Conservation (phyloP, 176 grass and related monocot species). For the Phragmites australis region DNA sequence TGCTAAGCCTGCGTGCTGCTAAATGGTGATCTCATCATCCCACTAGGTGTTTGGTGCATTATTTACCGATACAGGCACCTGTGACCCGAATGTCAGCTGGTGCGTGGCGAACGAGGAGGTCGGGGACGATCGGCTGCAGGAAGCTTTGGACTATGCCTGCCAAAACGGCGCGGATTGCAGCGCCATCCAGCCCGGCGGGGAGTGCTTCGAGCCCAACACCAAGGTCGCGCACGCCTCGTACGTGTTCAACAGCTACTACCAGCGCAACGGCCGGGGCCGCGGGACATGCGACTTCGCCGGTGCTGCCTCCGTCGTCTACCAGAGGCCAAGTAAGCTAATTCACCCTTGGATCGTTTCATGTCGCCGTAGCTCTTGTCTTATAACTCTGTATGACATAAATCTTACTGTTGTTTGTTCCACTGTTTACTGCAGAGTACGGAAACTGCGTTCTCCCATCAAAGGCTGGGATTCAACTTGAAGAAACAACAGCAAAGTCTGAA, state of each 20-base stretch:
- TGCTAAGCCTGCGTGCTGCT: too few relatives aligned
- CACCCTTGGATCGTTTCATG: background rate
- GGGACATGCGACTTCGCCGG: conserved; percentile 48
- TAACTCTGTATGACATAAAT: too few relatives aligned
- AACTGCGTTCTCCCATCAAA: too few relatives aligned
- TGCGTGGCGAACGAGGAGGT: too few relatives aligned
- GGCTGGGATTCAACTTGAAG: background rate
- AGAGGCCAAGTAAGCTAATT: background rate
- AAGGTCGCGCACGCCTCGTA: conserved; percentile 44
- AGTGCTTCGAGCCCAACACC: conserved; percentile 54
- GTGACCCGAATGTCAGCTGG: too few relatives aligned
- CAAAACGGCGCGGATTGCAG: conserved; percentile 54
- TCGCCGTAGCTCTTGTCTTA: background rate
- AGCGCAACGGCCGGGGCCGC: background rate
- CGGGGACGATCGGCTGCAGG: conserved; percentile 40
- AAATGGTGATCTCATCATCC: too few relatives aligned
- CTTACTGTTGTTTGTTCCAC: too few relatives aligned
- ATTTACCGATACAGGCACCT: too few relatives aligned
- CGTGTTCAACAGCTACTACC: conserved; percentile 50
- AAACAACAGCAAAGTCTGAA: background rate
- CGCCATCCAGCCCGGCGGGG: conserved; percentile 43
- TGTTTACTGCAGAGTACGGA: too few relatives aligned
- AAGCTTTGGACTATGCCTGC: conserved; percentile 53
- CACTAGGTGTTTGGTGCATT: too few relatives aligned
- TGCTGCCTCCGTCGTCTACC: conserved; percentile 34